Evolutionary conservation across 2,329 filamentous ascomycete species (phyloP).

Genomic region (Talaromyces sp.): DNA sequence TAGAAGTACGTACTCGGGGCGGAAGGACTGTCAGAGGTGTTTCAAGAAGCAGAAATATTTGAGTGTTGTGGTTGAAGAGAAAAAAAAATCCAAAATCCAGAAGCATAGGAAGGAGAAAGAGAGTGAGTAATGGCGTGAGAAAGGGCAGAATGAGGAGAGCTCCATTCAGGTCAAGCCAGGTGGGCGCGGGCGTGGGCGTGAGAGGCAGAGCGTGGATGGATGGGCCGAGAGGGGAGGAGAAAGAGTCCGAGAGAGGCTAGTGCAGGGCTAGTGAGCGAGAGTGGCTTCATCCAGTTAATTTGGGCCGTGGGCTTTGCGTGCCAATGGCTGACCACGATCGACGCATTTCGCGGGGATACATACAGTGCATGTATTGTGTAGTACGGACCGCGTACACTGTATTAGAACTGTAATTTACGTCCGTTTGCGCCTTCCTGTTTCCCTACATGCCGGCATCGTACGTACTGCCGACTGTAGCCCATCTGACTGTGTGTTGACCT

Average conservation of each 20-base stretch:
- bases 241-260: conserved; percentile 12
- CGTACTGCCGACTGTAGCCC: neutral
- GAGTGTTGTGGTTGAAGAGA: neutral
- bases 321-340: conserved; percentile 11
- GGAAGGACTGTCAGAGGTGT: conserved; percentile 9
- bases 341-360: conserved; percentile 17
- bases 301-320: conserved; percentile 1
- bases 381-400: neutral
- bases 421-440: conserved; percentile 2
- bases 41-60: conserved; percentile 8
- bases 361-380: neutral
- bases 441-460: neutral
- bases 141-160: conserved; percentile 22
- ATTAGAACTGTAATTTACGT: neutral
- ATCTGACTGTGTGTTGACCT: neutral
- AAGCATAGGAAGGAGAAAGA: conserved; percentile 22
- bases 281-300: conserved; percentile 1
- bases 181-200: conserved; percentile 6
- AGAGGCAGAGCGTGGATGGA: conserved; percentile 8
- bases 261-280: neutral
- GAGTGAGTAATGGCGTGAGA: conserved; percentile 17
- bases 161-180: conserved; percentile 5
- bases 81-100: conserved; percentile 17
- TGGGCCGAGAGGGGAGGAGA: neutral
- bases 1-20: neutral